Percentiles rank a stretch among this genome's conserved stretches.
Evolutionary conservation across 768 basidiomycete species (phyloP).

Genomic region (Ramaria sp.): DNA sequence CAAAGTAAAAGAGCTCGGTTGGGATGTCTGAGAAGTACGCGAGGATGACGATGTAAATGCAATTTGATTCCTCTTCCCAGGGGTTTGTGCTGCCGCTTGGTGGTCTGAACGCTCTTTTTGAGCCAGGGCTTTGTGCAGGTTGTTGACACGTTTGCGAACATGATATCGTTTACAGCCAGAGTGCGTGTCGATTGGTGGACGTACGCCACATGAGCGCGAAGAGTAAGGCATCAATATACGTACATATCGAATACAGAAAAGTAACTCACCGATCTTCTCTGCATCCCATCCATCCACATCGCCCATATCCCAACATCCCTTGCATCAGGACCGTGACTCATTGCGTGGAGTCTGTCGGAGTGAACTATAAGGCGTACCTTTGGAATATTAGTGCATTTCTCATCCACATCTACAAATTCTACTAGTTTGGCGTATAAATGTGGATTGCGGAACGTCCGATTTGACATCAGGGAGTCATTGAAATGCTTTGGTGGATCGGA

Average conservation of each 20-base stretch:
- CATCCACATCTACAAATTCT: constrained; percentile 87
- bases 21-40: not conserved
- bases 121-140: constrained; percentile 36
- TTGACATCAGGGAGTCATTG: constrained; percentile 91
- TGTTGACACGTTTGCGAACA: not conserved
- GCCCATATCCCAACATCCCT: constrained; percentile 60
- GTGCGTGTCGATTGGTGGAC: not conserved
- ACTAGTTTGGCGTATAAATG: constrained; percentile 94
- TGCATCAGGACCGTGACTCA: constrained; percentile 9
- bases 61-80: constrained; percentile 50
- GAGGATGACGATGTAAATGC: constrained; percentile 36
- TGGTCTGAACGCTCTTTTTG: constrained; percentile 60
- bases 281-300: constrained; percentile 68
- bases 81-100: constrained; percentile 36
- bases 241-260: not conserved
- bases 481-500: constrained; percentile 68
- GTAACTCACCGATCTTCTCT: constrained; percentile 58
- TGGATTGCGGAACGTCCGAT: constrained; percentile 90
- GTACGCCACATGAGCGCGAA: not conserved
- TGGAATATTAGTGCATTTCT: constrained; percentile 78
- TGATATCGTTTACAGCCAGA: not conserved
- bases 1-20: not conserved
- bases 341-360: not conserved
- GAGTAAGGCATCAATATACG: not conserved
- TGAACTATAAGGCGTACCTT: constrained; percentile 10